Percentiles rank a stretch among this genome's conserved stretches.
Conservation (phyloP, 352 stramenopile species). For the Saprolegnia parasitica region DNA sequence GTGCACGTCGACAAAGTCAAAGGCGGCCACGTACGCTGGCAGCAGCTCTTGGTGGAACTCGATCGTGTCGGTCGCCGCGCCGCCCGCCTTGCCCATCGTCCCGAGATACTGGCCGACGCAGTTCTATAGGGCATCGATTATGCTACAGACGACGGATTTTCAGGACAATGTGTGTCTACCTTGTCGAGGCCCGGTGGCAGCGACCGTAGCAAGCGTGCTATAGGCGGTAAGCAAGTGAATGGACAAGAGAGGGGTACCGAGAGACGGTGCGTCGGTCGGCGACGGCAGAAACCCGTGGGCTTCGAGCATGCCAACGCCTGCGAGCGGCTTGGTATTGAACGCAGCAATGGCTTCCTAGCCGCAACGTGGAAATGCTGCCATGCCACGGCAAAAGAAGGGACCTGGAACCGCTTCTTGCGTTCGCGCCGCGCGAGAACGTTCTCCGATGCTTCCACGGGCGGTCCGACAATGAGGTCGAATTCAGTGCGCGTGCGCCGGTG, state of each 20-base stretch:
- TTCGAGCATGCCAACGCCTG: conserved; percentile 85
- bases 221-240: not conserved
- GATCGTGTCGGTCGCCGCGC: conserved; percentile 79
- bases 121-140: conserved; percentile 31
- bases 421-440: conserved; percentile 55
- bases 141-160: no score
- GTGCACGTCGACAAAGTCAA: conserved; percentile 73
- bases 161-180: conserved; percentile 10
- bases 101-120: conserved; percentile 82
- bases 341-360: conserved; percentile 66
- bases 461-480: not conserved
- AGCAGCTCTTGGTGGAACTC: conserved; percentile 81
- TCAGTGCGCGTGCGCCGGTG: conserved; percentile 46
- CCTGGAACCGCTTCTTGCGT: conserved; percentile 76
- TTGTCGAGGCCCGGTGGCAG: conserved; percentile 79
- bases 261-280: conserved; percentile 60
- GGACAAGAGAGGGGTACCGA: conserved; percentile 79
- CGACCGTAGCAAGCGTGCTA: conserved; percentile 63
- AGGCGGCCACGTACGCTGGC: conserved; percentile 63
- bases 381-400: not conserved
- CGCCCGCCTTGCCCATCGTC: conserved; percentile 70
- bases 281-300: conserved; percentile 72
- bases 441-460: conserved; percentile 39
- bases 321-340: conserved; percentile 93
- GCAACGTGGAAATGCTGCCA: not conserved